Conservation (phyloP, 2,329 filamentous ascomycete species). For the Trichophyton rubrum region DNA sequence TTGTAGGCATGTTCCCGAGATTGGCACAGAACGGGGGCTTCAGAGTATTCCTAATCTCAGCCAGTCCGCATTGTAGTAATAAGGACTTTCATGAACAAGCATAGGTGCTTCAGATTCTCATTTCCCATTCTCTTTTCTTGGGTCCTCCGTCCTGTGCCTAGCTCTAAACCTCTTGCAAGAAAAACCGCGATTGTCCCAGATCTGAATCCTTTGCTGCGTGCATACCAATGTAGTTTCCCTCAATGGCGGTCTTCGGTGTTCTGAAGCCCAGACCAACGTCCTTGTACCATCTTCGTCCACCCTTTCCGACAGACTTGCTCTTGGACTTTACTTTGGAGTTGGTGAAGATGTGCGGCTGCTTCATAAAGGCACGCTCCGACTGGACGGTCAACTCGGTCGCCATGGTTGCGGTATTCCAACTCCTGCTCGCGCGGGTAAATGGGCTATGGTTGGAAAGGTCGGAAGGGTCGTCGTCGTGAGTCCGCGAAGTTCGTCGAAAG, state of each 20-base stretch:
- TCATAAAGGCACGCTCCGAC: conserved; percentile 99
- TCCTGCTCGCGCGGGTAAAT: conserved; percentile 19
- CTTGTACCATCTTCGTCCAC: conserved; percentile 96
- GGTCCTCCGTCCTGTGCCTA: not conserved
- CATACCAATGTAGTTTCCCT: conserved; percentile 98
- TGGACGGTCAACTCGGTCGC: conserved; percentile 98
- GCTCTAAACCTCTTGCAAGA: not conserved
- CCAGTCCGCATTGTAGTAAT: not conserved
- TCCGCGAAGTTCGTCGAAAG: conserved; percentile 21
- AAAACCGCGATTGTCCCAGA: not conserved
- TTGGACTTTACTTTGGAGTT: conserved; percentile 89
- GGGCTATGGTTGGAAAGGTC: conserved; percentile 17
- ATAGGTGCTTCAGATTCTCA: not conserved
- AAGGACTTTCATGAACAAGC: not conserved
- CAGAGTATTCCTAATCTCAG: not conserved
- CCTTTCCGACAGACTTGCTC: conserved; percentile 71
- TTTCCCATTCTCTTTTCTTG: not conserved
- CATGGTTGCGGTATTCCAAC: conserved; percentile 53
- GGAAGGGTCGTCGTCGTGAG: conserved; percentile 12
- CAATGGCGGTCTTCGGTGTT: conserved; percentile 97
- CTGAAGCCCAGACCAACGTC: conserved; percentile 98
- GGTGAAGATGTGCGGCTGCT: conserved; percentile 99
- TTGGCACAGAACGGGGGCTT: not conserved
- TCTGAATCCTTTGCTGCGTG: conserved; percentile 26
- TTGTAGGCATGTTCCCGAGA: not conserved